These are phyloP conservation scores for Cornus controversa DNA, from an alignment of 148 eudicot genomes.

Conservation along the genomic window DNA sequence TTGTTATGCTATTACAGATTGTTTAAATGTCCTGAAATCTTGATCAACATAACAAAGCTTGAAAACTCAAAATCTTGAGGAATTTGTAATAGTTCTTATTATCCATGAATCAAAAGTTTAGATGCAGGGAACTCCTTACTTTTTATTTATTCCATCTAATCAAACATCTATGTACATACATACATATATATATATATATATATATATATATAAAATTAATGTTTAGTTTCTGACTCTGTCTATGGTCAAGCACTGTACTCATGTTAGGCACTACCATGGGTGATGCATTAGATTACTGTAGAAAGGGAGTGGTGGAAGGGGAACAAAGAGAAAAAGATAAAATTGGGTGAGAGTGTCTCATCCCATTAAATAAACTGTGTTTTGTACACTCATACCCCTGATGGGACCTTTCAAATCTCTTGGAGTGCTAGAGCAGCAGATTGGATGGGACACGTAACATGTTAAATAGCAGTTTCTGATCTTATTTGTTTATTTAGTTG, in stretches of 20 bases:
- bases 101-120: neutral
- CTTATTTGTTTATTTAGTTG: neutral
- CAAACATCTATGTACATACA: too few species aligned
- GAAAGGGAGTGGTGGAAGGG: neutral
- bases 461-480: neutral
- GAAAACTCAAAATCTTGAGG: neutral
- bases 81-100: too few species aligned
- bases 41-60: neutral
- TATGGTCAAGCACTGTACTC: neutral
- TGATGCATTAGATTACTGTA: neutral
- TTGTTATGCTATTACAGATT: neutral
- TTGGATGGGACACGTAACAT: neutral
- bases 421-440: neutral
- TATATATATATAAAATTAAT: too few species aligned
- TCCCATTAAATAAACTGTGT: neutral
- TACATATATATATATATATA: too few species aligned
- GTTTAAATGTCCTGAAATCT: neutral
- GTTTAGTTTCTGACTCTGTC: neutral
- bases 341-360: neutral
- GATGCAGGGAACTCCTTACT: neutral
- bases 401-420: neutral
- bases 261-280: neutral
- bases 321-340: neutral
- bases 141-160: too few species aligned
- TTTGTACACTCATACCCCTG: neutral